Evolutionary conservation across 768 basidiomycete species (phyloP).

Genomic region (Basidioascus undulatus): DNA sequence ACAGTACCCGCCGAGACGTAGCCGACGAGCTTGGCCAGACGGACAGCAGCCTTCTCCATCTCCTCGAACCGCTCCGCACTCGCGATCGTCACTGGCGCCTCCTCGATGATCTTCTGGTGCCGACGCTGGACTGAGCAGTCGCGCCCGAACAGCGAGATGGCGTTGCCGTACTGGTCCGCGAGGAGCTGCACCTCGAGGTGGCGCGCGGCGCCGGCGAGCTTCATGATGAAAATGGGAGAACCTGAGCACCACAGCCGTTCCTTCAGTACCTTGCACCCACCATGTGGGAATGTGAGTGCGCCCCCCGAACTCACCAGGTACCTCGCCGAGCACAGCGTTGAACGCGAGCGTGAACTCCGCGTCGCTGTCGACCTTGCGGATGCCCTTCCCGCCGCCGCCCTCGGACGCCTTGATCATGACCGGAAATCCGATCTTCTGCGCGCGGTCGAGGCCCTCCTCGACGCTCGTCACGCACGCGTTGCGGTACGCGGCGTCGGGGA

Average conservation of each 20-base stretch:
- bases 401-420: slow-evolving; percentile 99
- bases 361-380: slow-evolving; percentile 68
- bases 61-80: slow-evolving; percentile 72
- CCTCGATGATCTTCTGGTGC: slow-evolving; percentile 99
- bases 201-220: slow-evolving; percentile 88
- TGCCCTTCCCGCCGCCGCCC: slow-evolving; percentile 97
- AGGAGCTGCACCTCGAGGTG: slow-evolving; percentile 95
- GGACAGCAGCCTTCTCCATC: slow-evolving; percentile 98
- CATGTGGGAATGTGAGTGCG: not conserved
- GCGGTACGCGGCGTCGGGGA: slow-evolving; percentile 71
- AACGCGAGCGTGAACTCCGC: slow-evolving; percentile 85
- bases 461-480: slow-evolving; percentile 70
- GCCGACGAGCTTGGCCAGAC: slow-evolving; percentile 92
- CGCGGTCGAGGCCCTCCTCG: slow-evolving; percentile 59
- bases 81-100: slow-evolving; percentile 95
- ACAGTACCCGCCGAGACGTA: slow-evolving; percentile 98
- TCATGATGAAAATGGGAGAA: slow-evolving; percentile 99
- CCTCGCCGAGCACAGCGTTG: slow-evolving; percentile 80
- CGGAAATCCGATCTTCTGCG: slow-evolving; percentile 79
- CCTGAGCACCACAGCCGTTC: slow-evolving; percentile 24
- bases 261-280: not conserved
- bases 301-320: slow-evolving; percentile 47
- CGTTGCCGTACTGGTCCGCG: slow-evolving; percentile 97
- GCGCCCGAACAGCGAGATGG: slow-evolving; percentile 94
- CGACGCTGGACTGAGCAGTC: slow-evolving; percentile 98